A percentile compares a stretch with the other conserved stretches of the same genome.
phyloP scores from a whole-genome alignment of 352 stramenopile genomes.

The Phytophthora citricola region DNA sequence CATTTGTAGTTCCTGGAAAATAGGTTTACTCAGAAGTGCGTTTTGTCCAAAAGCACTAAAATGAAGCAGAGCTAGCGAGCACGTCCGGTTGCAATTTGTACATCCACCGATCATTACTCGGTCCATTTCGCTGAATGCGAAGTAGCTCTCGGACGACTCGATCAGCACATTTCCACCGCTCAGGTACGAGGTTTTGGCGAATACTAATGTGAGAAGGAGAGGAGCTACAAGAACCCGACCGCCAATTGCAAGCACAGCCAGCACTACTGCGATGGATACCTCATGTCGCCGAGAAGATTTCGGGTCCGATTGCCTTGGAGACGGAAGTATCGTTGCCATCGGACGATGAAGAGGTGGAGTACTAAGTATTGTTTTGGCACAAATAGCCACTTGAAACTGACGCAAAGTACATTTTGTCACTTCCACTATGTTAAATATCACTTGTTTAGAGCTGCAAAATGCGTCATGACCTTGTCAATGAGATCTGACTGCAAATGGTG shows the following conservation, averaged over 20 bases:
- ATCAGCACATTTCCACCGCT: slow-evolving; percentile 21
- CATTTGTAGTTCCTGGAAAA: slow-evolving; percentile 14
- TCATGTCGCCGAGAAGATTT: background rate
- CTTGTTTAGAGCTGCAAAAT: slow-evolving; percentile 30
- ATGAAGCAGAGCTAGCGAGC: background rate
- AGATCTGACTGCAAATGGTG: slow-evolving; percentile 56
- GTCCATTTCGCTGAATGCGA: slow-evolving; percentile 26
- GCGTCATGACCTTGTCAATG: slow-evolving; percentile 43
- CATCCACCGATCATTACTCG: slow-evolving; percentile 14
- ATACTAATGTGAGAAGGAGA: slow-evolving; percentile 16
- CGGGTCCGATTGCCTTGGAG: background rate
- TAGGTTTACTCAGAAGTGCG: slow-evolving; percentile 22
- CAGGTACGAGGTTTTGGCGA: slow-evolving; percentile 21
- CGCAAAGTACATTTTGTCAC: background rate
- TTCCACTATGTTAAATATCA: slow-evolving; percentile 11
- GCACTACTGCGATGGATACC: slow-evolving; percentile 6
- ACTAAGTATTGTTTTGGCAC: too few species aligned
- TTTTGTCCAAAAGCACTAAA: slow-evolving; percentile 12
- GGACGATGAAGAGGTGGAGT: too few species aligned
- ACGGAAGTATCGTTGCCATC: too few species aligned
- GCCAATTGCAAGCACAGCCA: slow-evolving; percentile 12
- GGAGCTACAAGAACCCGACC: slow-evolving; percentile 27
- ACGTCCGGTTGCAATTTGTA: too few species aligned
- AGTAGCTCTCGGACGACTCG: slow-evolving; percentile 27
- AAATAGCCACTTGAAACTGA: background rate